Evolutionary conservation across 176 grass and related monocot species (phyloP).

Genomic region (Phoenix dactylifera): DNA sequence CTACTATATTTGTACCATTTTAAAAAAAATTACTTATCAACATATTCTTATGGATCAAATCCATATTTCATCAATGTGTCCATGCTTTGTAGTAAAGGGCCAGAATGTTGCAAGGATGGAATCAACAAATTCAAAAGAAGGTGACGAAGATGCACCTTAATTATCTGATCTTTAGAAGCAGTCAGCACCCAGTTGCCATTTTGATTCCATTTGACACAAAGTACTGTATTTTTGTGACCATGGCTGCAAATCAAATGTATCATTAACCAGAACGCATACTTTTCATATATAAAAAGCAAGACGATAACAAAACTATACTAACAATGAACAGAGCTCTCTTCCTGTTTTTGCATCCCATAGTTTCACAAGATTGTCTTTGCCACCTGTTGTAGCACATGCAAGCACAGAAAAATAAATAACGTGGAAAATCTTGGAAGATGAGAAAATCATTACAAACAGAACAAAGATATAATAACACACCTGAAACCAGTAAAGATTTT

Average conservation of each 20-base stretch:
- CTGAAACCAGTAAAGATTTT: conserved; percentile 95
- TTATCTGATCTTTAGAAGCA: conserved; percentile 95
- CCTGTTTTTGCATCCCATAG: conserved; percentile 95
- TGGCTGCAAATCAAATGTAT: conserved; percentile 50
- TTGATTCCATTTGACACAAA: conserved; percentile 98
- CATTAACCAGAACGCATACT: conserved; percentile 9
- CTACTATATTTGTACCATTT: too few species aligned
- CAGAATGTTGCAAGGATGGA: neutral
- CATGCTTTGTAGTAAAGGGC: too few species aligned
- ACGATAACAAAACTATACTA: conserved; percentile 26
- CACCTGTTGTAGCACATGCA: conserved; percentile 32
- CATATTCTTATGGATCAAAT: too few species aligned
- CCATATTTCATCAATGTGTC: too few species aligned
- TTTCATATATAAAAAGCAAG: conserved; percentile 17
- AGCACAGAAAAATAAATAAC: conserved; percentile 11
- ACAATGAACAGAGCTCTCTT: conserved; percentile 86
- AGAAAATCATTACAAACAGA: conserved; percentile 4
- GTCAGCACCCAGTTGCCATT: conserved; percentile 99
- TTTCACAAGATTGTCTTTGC: conserved; percentile 97
- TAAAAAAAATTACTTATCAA: too few species aligned
- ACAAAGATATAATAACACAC: conserved; percentile 33
- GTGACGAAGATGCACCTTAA: conserved; percentile 58
- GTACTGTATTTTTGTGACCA: conserved; percentile 97
- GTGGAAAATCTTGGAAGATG: too few species aligned
- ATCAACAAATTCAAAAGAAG: neutral